A percentile compares a stretch with the other conserved stretches of the same genome.
Evolutionary conservation across 306 rosid species (phyloP).

Genomic region (Lathyrus tuberosus): DNA sequence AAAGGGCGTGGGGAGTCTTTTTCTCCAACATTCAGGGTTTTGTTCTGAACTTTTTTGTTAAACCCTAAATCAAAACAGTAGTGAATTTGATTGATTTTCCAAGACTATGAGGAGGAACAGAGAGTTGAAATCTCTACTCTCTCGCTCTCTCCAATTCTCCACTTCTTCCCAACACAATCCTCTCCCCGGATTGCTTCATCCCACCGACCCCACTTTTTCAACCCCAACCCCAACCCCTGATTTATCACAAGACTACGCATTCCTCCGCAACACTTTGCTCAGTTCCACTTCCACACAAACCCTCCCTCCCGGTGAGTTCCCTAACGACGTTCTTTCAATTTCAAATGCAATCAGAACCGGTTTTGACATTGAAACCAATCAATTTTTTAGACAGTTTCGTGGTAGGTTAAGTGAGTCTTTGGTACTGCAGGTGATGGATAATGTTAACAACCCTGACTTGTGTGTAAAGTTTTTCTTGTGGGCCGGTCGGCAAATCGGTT

Average conservation of each 20-base stretch:
- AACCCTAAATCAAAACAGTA: conserved; percentile 36
- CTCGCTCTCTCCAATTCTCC: conserved; percentile 39
- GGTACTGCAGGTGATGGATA: conserved; percentile 60
- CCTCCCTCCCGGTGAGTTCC: conserved; percentile 30
- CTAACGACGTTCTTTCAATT: conserved; percentile 52
- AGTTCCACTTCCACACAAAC: conserved; percentile 39
- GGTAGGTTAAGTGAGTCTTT: conserved; percentile 50
- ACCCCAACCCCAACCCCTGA: conserved; percentile 35
- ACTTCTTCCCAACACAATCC: conserved; percentile 40
- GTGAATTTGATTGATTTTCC: neutral
- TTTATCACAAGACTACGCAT: conserved; percentile 53
- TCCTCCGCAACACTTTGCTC: conserved; percentile 56
- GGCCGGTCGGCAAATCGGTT: conserved; percentile 83
- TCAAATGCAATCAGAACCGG: conserved; percentile 47
- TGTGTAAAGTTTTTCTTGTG: conserved; percentile 72
- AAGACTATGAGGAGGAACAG: conserved; percentile 53
- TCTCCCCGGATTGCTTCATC: conserved; percentile 59
- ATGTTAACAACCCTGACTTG: conserved; percentile 47
- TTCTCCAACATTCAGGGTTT: conserved; percentile 10
- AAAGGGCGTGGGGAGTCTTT: too few relatives aligned
- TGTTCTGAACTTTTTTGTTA: neutral
- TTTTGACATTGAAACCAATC: conserved; percentile 53
- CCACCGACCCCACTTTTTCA: conserved; percentile 38
- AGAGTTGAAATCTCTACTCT: conserved; percentile 46
- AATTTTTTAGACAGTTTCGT: conserved; percentile 65